phyloP scores from a whole-genome alignment of 345 rosid species.

The Leavenworthia alabamica region DNA sequence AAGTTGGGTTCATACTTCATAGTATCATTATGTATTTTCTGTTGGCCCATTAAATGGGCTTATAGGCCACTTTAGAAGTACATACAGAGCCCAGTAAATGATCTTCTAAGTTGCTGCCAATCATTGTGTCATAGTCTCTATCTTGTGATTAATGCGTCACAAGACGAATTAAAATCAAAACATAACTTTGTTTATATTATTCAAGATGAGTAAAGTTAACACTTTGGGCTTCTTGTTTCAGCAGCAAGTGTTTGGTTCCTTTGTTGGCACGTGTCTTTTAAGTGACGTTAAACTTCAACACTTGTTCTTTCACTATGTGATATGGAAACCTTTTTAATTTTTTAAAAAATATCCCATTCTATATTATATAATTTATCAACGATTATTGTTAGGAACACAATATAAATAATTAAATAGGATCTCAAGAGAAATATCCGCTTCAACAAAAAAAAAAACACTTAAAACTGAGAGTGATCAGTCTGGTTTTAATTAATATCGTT shows the following conservation, averaged over 20 bases:
- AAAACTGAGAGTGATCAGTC: background rate
- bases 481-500: background rate
- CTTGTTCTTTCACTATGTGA: background rate
- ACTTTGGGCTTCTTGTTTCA: no score
- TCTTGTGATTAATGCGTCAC: no score
- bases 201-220: no score
- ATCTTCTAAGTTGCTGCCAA: no score
- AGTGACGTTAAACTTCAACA: background rate
- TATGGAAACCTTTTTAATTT: background rate
- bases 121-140: no score
- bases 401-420: conserved; percentile 24
- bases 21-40: background rate
- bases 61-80: background rate
- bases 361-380: background rate
- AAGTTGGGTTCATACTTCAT: background rate
- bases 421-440: background rate
- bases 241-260: no score
- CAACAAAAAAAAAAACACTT: background rate
- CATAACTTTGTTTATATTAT: no score
- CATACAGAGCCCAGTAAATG: no score
- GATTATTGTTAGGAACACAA: background rate
- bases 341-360: background rate
- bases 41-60: background rate
- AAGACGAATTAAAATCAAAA: no score
- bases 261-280: background rate